A percentile compares a stretch with the other conserved stretches of the same genome.
Conservation (phyloP, 2,329 filamentous ascomycete genomes). For the Claviceps humidiphila region DNA sequence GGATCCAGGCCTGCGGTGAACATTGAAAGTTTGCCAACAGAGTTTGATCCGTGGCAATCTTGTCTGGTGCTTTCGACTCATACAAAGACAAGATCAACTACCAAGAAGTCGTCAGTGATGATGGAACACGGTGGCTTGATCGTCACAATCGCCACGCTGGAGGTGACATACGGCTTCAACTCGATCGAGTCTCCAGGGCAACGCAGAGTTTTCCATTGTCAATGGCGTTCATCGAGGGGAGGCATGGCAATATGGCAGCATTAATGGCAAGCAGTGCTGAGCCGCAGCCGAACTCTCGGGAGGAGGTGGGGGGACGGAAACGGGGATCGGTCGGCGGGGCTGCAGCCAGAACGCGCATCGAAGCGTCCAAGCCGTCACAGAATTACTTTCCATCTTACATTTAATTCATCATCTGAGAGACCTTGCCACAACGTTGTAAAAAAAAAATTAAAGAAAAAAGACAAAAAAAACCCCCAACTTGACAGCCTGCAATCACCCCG, state of each 20-base stretch:
- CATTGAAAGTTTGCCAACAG: constrained; percentile 67
- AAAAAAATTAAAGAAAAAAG: too few species aligned
- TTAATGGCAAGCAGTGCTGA: background rate
- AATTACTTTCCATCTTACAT: background rate
- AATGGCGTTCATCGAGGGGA: background rate
- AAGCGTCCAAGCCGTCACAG: background rate
- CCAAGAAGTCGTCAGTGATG: constrained; percentile 7
- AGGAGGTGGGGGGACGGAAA: background rate
- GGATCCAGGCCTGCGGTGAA: constrained; percentile 69
- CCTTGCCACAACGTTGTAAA: background rate
- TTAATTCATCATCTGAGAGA: background rate
- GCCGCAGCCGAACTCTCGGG: background rate
- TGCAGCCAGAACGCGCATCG: background rate
- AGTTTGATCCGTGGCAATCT: constrained; percentile 47
- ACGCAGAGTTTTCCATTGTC: constrained; percentile 10
- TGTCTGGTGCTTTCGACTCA: constrained; percentile 33
- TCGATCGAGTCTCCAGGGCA: constrained; percentile 11
- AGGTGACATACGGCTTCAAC: constrained; percentile 13
- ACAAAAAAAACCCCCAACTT: background rate
- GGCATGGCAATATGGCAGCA: constrained; percentile 2
- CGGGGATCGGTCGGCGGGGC: background rate
- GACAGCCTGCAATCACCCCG: background rate
- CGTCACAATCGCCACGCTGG: background rate
- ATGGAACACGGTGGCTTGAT: background rate
- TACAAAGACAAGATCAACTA: constrained; percentile 41